phyloP scores from a whole-genome alignment of 805 yeast species.

The Metschnikowia henanensis region DNA sequence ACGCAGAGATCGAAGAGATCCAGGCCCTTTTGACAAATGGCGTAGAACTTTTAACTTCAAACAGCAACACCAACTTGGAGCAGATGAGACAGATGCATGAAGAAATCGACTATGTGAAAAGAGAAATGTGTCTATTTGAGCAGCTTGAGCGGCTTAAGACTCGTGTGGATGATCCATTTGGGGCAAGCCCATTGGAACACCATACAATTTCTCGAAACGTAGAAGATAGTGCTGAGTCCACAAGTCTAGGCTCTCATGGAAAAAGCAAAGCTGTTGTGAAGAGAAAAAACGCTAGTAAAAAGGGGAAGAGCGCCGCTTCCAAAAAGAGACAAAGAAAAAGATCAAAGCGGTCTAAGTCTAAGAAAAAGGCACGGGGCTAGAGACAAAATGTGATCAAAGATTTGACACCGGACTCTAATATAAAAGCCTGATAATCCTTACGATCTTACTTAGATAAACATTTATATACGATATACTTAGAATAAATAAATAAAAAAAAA shows the following conservation, averaged over 20 bases:
- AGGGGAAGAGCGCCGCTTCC: too few species aligned
- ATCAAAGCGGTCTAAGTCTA: too few species aligned
- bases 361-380: too few species aligned
- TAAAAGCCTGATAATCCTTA: too few species aligned
- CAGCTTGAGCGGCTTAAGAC: not conserved
- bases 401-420: too few species aligned
- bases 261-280: too few species aligned
- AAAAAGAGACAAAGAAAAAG: too few species aligned
- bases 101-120: not conserved
- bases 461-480: too few species aligned
- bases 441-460: too few species aligned
- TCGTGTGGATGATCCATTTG: not conserved
- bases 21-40: not conserved
- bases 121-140: not conserved
- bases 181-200: not conserved
- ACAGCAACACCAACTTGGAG: not conserved
- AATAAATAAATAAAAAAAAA: too few species aligned
- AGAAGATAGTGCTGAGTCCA: not conserved
- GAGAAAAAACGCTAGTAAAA: not conserved
- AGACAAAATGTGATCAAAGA: too few species aligned
- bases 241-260: too few species aligned
- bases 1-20: not conserved
- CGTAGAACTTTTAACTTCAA: not conserved
- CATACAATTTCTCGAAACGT: not conserved
- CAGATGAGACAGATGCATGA: constrained; percentile 1